Evolutionary conservation across 768 basidiomycete genomes (phyloP).

Genomic region (Suillus subalutaceus): DNA sequence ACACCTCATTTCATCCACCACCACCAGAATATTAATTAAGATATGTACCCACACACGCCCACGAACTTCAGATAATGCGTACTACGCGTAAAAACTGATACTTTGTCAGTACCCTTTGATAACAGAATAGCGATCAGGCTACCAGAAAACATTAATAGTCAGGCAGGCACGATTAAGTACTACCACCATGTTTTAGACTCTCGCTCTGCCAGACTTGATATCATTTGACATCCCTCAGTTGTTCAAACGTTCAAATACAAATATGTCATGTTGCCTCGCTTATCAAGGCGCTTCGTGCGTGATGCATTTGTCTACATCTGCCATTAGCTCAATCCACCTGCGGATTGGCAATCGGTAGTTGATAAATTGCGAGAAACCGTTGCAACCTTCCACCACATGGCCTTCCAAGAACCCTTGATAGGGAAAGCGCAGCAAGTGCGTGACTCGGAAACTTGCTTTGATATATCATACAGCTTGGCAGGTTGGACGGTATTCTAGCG

Average conservation of each 20-base stretch:
- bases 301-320: neutral
- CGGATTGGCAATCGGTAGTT: neutral
- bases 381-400: neutral
- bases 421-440: neutral
- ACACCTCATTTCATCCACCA: neutral
- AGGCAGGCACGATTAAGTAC: neutral
- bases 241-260: neutral
- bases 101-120: neutral
- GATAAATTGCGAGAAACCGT: neutral
- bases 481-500: neutral
- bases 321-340: neutral
- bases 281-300: neutral
- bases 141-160: neutral
- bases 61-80: neutral
- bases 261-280: neutral
- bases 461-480: constrained; percentile 2
- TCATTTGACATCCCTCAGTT: neutral
- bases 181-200: neutral
- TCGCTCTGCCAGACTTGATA: neutral
- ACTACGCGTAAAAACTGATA: neutral
- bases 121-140: neutral
- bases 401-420: neutral
- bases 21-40: neutral
- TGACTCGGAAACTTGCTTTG: neutral
- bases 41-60: neutral